These are phyloP conservation scores for Candida khao-thaluensis DNA, from an alignment of 805 yeast species.

Conservation along the genomic window DNA sequence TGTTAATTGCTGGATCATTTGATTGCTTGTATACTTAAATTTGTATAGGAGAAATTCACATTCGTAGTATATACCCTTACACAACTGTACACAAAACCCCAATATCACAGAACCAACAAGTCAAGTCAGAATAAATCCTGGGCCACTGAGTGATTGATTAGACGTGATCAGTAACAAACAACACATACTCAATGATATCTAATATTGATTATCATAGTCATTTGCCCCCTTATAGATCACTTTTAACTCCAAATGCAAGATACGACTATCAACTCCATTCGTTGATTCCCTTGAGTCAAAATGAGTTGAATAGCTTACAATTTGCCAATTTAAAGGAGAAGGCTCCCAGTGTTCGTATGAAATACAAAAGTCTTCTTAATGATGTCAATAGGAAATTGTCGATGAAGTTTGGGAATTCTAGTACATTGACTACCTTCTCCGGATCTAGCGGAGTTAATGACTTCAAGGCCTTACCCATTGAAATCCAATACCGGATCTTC, in stretches of 20 bases:
- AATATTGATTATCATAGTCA: conserved; percentile 26
- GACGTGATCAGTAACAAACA: background rate
- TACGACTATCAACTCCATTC: conserved; percentile 52
- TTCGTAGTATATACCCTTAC: no score
- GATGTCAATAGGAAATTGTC: conserved; percentile 47
- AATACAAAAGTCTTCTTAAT: conserved; percentile 47
- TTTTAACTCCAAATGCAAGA: conserved; percentile 46
- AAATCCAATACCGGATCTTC: conserved; percentile 41
- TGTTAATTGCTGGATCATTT: no score
- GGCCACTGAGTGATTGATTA: no score
- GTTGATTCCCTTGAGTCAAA: conserved; percentile 37
- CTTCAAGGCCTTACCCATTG: conserved; percentile 40
- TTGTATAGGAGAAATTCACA: no score
- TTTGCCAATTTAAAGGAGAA: conserved; percentile 3
- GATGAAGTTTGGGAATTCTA: conserved; percentile 21
- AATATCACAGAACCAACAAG: no score
- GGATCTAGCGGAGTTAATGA: background rate
- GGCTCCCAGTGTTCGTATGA: conserved; percentile 36
- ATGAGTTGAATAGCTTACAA: conserved; percentile 25
- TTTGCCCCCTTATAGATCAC: conserved; percentile 54
- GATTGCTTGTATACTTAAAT: no score
- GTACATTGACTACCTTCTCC: background rate
- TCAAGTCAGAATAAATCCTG: no score
- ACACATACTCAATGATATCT: background rate
- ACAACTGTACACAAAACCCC: no score